Percentiles rank a stretch among this genome's conserved stretches.
phyloP scores from a whole-genome alignment of 1,139 yeast genomes.

The Lodderomyces parapsilosis region DNA sequence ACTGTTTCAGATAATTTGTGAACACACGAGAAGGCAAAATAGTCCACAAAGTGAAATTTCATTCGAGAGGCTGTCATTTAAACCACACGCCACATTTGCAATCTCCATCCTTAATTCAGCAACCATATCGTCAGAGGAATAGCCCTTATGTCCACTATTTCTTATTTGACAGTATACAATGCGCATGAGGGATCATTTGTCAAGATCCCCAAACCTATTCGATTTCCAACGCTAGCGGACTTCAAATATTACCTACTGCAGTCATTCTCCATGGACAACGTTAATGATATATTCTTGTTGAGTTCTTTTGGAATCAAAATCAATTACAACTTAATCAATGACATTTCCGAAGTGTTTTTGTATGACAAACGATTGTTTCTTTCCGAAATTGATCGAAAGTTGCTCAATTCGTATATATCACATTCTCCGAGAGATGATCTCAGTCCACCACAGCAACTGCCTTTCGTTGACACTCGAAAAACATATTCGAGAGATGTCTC shows the following conservation, averaged over 20 bases:
- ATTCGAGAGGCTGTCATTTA: no score
- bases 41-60: not conserved
- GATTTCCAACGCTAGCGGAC: slow-evolving; percentile 42
- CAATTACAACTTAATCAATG: slow-evolving; percentile 50
- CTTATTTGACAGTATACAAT: slow-evolving; percentile 36
- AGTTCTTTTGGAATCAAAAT: slow-evolving; percentile 66
- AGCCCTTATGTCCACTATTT: slow-evolving; percentile 17
- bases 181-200: slow-evolving; percentile 38
- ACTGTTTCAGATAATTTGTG: no score
- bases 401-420: slow-evolving; percentile 6
- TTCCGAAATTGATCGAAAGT: slow-evolving; percentile 9
- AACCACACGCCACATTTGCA: not conserved
- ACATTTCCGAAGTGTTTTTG: slow-evolving; percentile 51
- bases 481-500: not conserved
- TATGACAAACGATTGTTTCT: slow-evolving; percentile 57
- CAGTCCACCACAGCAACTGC: slow-evolving; percentile 8
- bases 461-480: slow-evolving; percentile 4
- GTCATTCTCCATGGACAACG: slow-evolving; percentile 32
- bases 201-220: slow-evolving; percentile 43
- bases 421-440: not conserved
- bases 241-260: slow-evolving; percentile 40
- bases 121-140: no score
- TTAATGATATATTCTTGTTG: slow-evolving; percentile 53
- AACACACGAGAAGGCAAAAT: no score
- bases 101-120: not conserved